phyloP scores from a whole-genome alignment of 495 filamentous ascomycete species.

The Penicillium ucsense region DNA sequence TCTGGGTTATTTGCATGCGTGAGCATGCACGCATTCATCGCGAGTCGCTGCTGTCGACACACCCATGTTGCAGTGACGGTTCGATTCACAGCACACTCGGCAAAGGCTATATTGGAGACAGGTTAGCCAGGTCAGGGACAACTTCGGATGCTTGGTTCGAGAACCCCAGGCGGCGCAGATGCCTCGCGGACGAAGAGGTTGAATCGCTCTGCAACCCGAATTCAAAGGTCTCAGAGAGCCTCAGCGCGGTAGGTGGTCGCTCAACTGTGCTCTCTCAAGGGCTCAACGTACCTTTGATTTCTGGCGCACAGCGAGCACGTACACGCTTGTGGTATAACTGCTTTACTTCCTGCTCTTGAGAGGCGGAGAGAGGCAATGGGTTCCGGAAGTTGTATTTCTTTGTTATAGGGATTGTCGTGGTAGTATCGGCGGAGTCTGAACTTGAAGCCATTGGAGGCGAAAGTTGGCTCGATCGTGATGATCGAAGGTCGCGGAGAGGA shows the following conservation, averaged over 20 bases:
- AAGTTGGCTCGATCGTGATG: slow-evolving; percentile 5
- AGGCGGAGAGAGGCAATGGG: slow-evolving; percentile 82
- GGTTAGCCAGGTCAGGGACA: too few species aligned
- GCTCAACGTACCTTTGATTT: slow-evolving; percentile 66
- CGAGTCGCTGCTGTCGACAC: slow-evolving; percentile 64
- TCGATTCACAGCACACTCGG: slow-evolving; percentile 74
- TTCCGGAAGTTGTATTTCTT: slow-evolving; percentile 49
- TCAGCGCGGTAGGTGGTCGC: too few species aligned
- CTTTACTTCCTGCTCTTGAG: slow-evolving; percentile 84
- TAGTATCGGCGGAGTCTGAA: slow-evolving; percentile 13
- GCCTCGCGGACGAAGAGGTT: too few species aligned
- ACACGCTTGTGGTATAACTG: slow-evolving; percentile 86
- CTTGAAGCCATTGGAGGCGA: slow-evolving; percentile 16
- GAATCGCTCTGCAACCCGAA: too few species aligned
- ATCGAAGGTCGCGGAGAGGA: slow-evolving; percentile 2
- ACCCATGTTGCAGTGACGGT: slow-evolving; percentile 79
- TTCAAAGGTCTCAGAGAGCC: too few species aligned
- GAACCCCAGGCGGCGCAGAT: too few species aligned
- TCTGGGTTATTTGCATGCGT: slow-evolving; percentile 73
- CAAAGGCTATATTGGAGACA: slow-evolving; percentile 53
- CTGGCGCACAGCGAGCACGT: slow-evolving; percentile 61
- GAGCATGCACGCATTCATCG: slow-evolving; percentile 94
- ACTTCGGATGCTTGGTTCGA: too few species aligned
- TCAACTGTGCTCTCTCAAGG: too few species aligned
- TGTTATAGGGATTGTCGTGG: slow-evolving; percentile 7